Evolutionary conservation across 2,329 filamentous ascomycete species (phyloP), one percentile per base, ranked within the genome.

Genomic region (Diaporthe vexans): DNA sequence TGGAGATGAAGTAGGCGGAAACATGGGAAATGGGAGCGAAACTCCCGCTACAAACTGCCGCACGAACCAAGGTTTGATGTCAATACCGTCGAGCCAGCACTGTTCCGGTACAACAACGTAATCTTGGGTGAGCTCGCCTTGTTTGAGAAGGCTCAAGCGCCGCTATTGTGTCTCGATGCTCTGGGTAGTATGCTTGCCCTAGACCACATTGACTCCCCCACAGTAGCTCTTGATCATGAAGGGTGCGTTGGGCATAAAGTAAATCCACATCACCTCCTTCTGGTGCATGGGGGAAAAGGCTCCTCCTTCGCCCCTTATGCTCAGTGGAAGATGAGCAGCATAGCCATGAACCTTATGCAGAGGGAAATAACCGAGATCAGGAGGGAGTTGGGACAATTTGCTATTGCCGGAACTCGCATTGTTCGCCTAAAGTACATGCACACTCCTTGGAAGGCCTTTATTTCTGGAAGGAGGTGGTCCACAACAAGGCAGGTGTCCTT

Each of bases 21-120:
- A 29, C 29, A 29, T 29, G 29, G 29, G 29, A 4, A 29, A 29
- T 29, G 29, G 29, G 29, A 29, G 29, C 29, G 29, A 29, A 46
- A 48, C 40, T 63, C 29, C 48, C 59, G 86, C 86, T 3, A 88
- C 84, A 74, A 89, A 88, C 74, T 89, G 87, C 15, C 84, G 81
- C 7, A 88, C 84, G 0, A 78, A 77, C 15, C 84, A 84, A 33
- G 83, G 77, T 0, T 78, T 73, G 13, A 77, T 77, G 0, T 81
- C 83, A 37, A 85, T 81, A 2, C 84, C 85, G 75, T 86, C 84
- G 0, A 87, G 78, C 84, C 83, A 86, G 4, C 29, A 71, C 73
- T 86, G 85, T 0, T 74, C 19, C 5, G 83, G 84, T 0, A 81
- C 76, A 9, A 86, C 82, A 15, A 86, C 67, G 70, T 81, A 79